phyloP scores from a whole-genome alignment of 2,329 filamentous ascomycete species.

The Curvularia lunata region DNA sequence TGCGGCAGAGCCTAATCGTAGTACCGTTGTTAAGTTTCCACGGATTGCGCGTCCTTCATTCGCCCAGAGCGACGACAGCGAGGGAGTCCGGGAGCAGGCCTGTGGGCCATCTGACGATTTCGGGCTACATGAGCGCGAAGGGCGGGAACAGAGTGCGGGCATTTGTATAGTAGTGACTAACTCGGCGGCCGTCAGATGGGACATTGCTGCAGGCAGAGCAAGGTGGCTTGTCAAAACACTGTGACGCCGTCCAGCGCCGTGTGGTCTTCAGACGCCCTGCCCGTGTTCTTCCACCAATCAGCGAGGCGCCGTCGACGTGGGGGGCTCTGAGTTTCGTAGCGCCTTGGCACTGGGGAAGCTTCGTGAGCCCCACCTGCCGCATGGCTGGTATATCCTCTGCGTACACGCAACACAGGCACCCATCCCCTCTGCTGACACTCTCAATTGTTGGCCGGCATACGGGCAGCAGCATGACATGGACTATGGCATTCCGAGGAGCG shows the following conservation, averaged over 20 bases:
- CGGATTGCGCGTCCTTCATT: constrained; percentile 35
- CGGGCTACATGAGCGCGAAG: constrained; percentile 44
- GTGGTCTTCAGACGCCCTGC: constrained; percentile 23
- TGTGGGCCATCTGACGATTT: constrained; percentile 33
- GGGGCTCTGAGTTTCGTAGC: constrained; percentile 24
- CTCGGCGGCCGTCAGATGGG: constrained; percentile 31
- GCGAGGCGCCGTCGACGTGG: constrained; percentile 27
- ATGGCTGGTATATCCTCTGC: not conserved
- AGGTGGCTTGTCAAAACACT: constrained; percentile 33
- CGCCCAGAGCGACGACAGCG: constrained; percentile 31
- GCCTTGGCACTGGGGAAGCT: constrained; percentile 46
- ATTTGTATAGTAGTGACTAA: constrained; percentile 47
- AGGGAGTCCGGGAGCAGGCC: constrained; percentile 31
- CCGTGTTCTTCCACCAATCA: constrained; percentile 42
- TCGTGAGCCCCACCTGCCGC: constrained; percentile 14
- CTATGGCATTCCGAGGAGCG: not conserved
- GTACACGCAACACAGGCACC: not conserved
- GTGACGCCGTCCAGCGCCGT: constrained; percentile 29
- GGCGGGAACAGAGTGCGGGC: constrained; percentile 42
- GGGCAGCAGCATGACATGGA: not conserved
- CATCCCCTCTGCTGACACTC: not conserved
- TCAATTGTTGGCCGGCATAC: not conserved
- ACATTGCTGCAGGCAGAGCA: constrained; percentile 27
- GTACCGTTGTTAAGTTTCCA: constrained; percentile 28
- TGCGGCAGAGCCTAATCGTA: constrained; percentile 35